Base-by-base conservation (phyloP, 441 rosid genomes). In the Populus hybrid region DNA sequence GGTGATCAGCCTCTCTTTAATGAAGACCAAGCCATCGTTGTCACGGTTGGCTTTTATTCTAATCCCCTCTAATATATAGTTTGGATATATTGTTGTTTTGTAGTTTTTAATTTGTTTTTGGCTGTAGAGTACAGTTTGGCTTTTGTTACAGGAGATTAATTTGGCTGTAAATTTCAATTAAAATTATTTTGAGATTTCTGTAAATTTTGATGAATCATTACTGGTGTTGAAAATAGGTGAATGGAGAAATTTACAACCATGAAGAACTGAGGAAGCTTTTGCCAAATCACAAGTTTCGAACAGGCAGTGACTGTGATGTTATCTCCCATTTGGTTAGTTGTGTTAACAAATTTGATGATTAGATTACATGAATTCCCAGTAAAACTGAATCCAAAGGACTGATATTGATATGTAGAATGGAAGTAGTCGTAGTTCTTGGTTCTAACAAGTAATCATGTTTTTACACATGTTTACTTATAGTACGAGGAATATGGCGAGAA, bases 161-260 rank as follows among this genome's bases (percentile, higher is more conserved):
- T 50, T 50, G 57, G 57, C 57, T 50, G 20, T 7, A 50, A 50
- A 50, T 16, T 50, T 50, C 57, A 50, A 50, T 50, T 50, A 50
- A 50, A 50, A 14, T 50, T 50, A 0, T 50, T 50, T 46, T 3
- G 57, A 50, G 57, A 0, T 50, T 50, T 50, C 57, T 50, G 57
- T 14, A 16, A 5, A 14, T 50, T 50, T 50, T 50, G 57, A 50
- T 50, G 57, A 50, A 50, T 16, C 57, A 50, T 50, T 50, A 46
- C 57, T 10, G 6, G 24, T 12, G 18, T 8, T 78, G 50, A 73
- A 65, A 69, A 24, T 63, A 92, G 98, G 98, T 94, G 70, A 94
- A 94, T 75, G 98, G 98, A 77, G 98, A 93, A 83, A 94, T 93
- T 78, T 94, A 91, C 89, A 94, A 93, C 78, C 97, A 94, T 75